phyloP scores from a whole-genome alignment of 2,329 filamentous ascomycete genomes.

The Colletotrichum sp. region DNA sequence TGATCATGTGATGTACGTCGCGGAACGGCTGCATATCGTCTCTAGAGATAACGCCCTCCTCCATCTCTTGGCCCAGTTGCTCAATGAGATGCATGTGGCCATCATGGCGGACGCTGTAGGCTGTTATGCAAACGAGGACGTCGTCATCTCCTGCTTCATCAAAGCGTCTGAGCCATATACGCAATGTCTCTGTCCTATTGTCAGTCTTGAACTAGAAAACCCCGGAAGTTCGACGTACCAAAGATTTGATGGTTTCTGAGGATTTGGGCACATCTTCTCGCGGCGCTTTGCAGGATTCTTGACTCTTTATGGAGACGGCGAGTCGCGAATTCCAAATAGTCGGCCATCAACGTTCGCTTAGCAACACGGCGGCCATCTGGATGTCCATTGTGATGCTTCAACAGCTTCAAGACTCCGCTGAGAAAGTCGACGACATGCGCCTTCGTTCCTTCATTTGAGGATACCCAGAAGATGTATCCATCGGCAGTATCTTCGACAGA shows the following conservation, averaged over 20 bases:
- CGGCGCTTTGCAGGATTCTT: slow-evolving; percentile 18
- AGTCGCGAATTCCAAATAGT: slow-evolving; percentile 22
- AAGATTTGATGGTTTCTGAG: not conserved
- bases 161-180: not conserved
- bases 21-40: slow-evolving; percentile 25
- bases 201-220: too few relatives aligned
- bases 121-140: not conserved
- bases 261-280: slow-evolving; percentile 2
- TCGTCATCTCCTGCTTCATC: not conserved
- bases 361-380: rapidly evolving
- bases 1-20: slow-evolving; percentile 44
- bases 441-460: slow-evolving; percentile 38
- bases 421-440: slow-evolving; percentile 36
- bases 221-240: rapidly evolving
- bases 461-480: slow-evolving; percentile 46
- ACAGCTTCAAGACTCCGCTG: too few relatives aligned
- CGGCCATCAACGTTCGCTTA: not conserved
- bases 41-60: not conserved
- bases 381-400: not conserved
- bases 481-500: slow-evolving; percentile 39
- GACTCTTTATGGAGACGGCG: slow-evolving; percentile 27
- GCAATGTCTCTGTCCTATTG: not conserved
- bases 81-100: slow-evolving; percentile 2
- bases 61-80: not conserved
- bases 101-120: slow-evolving; percentile 1